Evolutionary conservation across 1,284 basidiomycete species (phyloP).

Genomic region (Peniophora sp.): DNA sequence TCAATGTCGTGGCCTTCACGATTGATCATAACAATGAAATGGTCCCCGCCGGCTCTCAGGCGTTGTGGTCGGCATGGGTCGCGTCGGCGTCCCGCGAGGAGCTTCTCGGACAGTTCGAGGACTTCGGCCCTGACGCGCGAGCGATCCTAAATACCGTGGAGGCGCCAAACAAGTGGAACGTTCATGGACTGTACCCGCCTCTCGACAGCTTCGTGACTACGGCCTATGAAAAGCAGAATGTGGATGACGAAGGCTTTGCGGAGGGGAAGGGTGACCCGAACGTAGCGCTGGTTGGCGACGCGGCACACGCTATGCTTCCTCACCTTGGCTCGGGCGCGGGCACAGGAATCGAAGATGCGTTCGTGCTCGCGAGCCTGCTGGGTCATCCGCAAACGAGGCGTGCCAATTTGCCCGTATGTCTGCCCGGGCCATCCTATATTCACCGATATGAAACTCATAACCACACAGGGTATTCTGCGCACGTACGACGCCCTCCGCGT

Average conservation of each 20-base stretch:
- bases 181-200: slow-evolving; percentile 46
- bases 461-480: too few species aligned
- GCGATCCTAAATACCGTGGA: slow-evolving; percentile 40
- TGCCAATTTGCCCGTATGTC: not conserved
- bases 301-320: slow-evolving; percentile 51
- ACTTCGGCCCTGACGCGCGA: slow-evolving; percentile 14
- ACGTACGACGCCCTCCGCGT: too few species aligned
- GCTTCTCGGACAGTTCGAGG: not conserved
- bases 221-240: too few species aligned
- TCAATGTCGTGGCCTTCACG: slow-evolving; percentile 3
- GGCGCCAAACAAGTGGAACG: slow-evolving; percentile 49
- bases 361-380: slow-evolving; percentile 41
- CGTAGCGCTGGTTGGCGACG: slow-evolving; percentile 45
- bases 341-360: slow-evolving; percentile 57
- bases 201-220: slow-evolving; percentile 33
- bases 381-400: slow-evolving; percentile 32
- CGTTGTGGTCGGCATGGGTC: not conserved
- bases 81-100: not conserved
- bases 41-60: not conserved
- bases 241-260: too few species aligned
- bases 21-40: not conserved
- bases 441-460: too few species aligned
- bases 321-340: slow-evolving; percentile 57
- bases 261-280: too few species aligned
- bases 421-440: too few species aligned